These are phyloP conservation scores for Pelargonium exstipulatum DNA, from an alignment of 441 rosid species.

Conservation along the genomic window DNA sequence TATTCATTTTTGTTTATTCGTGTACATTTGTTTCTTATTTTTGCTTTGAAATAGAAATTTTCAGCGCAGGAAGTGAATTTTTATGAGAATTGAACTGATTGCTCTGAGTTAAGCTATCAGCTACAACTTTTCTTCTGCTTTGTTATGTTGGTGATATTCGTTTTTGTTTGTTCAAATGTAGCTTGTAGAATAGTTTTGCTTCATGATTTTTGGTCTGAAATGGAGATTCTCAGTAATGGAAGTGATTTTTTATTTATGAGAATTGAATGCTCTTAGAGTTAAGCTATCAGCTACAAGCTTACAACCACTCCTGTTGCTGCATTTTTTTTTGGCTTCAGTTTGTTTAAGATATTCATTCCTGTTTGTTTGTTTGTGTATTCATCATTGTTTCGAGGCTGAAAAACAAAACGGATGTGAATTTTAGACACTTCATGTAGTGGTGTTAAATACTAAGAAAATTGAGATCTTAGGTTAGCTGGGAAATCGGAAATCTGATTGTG, in stretches of 20 bases:
- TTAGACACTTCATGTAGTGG: neutral
- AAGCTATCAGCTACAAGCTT: neutral
- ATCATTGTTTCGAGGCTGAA: neutral
- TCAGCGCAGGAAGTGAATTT: too few relatives aligned
- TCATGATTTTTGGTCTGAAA: neutral
- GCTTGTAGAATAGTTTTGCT: neutral
- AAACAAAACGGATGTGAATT: conserved; percentile 1
- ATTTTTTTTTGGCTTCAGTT: neutral
- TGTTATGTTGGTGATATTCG: neutral
- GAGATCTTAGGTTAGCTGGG: neutral
- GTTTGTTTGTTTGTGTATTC: neutral
- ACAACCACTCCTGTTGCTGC: neutral
- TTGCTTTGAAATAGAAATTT: too few relatives aligned
- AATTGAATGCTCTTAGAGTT: neutral
- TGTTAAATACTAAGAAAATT: conserved; percentile 1
- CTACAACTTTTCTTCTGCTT: neutral
- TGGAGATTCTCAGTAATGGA: neutral
- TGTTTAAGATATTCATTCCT: neutral
- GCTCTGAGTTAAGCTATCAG: too few relatives aligned
- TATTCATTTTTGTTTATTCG: too few relatives aligned
- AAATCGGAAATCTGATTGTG: neutral
- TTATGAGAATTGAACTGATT: too few relatives aligned
- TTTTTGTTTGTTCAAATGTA: too few relatives aligned
- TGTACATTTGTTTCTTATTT: too few relatives aligned
- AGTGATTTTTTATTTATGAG: too few relatives aligned